phyloP scores from a whole-genome alignment of 108 stramenopile genomes.

The Pelagomonas calceolata region DNA sequence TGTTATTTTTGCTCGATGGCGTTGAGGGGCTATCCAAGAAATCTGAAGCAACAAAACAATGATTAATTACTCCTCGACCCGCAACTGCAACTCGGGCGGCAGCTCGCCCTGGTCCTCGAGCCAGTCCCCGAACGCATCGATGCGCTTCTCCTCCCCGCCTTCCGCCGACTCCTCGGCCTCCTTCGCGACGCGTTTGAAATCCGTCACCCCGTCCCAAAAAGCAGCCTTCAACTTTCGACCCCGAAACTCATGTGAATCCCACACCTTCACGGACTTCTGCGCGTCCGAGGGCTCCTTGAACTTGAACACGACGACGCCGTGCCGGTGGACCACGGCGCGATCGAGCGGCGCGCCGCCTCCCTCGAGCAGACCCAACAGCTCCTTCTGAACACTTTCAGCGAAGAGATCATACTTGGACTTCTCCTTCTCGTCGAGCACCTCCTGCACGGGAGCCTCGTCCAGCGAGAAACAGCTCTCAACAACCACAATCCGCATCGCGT shows the following conservation, averaged over 20 bases:
- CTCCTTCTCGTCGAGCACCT: neutral
- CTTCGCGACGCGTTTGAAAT: neutral
- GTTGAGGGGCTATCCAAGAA: too few species aligned
- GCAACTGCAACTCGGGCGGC: neutral
- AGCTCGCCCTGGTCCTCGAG: neutral
- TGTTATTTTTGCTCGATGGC: too few species aligned
- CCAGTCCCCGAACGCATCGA: neutral
- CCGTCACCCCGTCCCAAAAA: constrained; percentile 38
- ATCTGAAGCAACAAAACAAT: too few species aligned
- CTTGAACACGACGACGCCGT: neutral
- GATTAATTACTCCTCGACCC: neutral
- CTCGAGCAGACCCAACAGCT: neutral
- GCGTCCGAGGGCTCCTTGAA: constrained; percentile 3
- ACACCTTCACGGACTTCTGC: constrained; percentile 28
- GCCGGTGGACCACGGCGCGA: neutral
- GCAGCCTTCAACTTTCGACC: constrained; percentile 26
- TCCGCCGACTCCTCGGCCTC: neutral
- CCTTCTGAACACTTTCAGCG: neutral
- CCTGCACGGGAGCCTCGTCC: constrained; percentile 12
- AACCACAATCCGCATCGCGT: constrained; percentile 34
- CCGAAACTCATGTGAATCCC: constrained; percentile 33
- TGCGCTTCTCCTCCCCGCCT: neutral
- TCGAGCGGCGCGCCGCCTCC: neutral
- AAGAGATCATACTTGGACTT: neutral
- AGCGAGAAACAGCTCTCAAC: constrained; percentile 30